Percentiles rank a stretch among this genome's conserved stretches.
These are phyloP conservation scores for Trichophyton mentagrophytes DNA, from an alignment of 2,329 filamentous ascomycete species.

Conservation along the genomic window DNA sequence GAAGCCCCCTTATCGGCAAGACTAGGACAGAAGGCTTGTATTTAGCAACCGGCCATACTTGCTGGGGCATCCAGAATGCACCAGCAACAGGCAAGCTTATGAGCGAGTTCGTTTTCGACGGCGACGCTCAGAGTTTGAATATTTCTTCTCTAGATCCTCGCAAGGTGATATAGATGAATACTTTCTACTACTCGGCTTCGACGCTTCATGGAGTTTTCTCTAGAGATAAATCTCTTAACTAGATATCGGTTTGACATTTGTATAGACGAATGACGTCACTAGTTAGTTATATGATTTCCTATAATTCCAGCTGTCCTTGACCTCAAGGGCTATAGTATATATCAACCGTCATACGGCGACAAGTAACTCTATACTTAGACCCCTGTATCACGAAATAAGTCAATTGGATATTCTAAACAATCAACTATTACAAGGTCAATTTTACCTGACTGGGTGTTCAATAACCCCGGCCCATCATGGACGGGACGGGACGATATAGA, in stretches of 20 bases:
- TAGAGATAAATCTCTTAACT: not conserved
- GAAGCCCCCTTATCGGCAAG: constrained; percentile 65
- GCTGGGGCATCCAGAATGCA: constrained; percentile 96
- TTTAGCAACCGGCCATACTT: constrained; percentile 83
- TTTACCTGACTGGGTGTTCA: too few relatives aligned
- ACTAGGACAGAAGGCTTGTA: constrained; percentile 62
- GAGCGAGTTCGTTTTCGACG: constrained; percentile 67
- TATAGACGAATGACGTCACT: not conserved
- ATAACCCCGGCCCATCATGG: too few relatives aligned
- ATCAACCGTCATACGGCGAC: not conserved
- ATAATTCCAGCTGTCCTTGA: not conserved
- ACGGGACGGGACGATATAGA: not conserved
- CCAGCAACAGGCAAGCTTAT: constrained; percentile 75
- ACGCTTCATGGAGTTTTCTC: not conserved
- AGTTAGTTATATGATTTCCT: not conserved
- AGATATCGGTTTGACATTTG: too few relatives aligned
- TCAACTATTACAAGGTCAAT: too few relatives aligned
- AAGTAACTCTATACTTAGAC: not conserved
- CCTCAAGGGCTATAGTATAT: not conserved
- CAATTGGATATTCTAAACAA: too few relatives aligned
- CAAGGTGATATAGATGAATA: constrained; percentile 31
- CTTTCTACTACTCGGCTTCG: not conserved
- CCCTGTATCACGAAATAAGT: too few relatives aligned
- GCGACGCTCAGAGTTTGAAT: constrained; percentile 53
- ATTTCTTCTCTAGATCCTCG: constrained; percentile 55